A percentile compares a stretch with the other conserved stretches of the same genome.
Evolutionary conservation across 176 grass and related monocot species (phyloP).

Genomic region (Avena atlantica): DNA sequence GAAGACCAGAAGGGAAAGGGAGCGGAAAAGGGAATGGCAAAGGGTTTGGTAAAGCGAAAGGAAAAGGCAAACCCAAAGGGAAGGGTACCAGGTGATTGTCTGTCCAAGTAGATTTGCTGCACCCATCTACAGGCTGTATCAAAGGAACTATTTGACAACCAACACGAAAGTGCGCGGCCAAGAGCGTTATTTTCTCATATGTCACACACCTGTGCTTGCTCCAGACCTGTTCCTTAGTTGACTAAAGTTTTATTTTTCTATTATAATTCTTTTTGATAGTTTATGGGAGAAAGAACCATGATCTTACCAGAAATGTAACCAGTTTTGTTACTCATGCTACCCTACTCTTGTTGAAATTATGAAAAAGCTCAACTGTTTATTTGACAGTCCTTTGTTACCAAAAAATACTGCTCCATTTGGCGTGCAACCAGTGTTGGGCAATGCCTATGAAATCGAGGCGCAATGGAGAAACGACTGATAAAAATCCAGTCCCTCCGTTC

Average conservation of each 20-base stretch:
- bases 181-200: neutral
- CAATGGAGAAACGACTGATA: neutral
- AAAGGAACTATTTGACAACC: neutral
- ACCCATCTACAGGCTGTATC: neutral
- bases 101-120: neutral
- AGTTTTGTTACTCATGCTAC: neutral
- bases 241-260: slow-evolving; percentile 35
- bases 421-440: neutral
- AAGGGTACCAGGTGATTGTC: slow-evolving; percentile 42
- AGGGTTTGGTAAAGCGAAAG: slow-evolving; percentile 37
- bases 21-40: slow-evolving; percentile 32
- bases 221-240: neutral
- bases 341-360: neutral
- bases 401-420: neutral
- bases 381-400: neutral
- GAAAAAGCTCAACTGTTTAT: neutral
- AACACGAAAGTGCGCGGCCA: neutral
- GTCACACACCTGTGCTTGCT: neutral
- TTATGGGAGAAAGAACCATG: neutral
- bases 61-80: slow-evolving; percentile 47
- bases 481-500: no score
- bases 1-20: slow-evolving; percentile 1
- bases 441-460: neutral
- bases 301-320: neutral
- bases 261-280: neutral